Conservation (phyloP, 192 early-diverging fungal species). For the Coemansia sp. region DNA sequence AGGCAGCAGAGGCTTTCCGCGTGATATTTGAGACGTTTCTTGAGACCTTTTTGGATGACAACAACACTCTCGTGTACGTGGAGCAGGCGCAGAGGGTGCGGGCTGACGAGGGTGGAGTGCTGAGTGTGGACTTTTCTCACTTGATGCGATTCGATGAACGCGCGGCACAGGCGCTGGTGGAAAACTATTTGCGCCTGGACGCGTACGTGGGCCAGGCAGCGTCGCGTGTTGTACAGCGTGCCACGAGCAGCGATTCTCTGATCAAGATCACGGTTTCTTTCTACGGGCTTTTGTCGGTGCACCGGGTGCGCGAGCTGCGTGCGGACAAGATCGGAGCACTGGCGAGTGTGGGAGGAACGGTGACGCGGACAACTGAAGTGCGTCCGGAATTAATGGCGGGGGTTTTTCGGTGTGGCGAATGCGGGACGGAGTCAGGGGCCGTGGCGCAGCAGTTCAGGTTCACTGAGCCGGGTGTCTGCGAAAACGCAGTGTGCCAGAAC, state of each 20-base stretch:
- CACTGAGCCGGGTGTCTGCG: conserved; percentile 88
- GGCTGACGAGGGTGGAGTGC: conserved; percentile 58
- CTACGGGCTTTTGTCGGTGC: conserved; percentile 58
- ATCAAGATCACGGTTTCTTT: conserved; percentile 57
- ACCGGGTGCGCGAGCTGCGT: conserved; percentile 79
- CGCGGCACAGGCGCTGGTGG: conserved; percentile 60
- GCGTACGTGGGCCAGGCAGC: conserved; percentile 84
- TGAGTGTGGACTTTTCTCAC: conserved; percentile 76
- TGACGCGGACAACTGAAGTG: conserved; percentile 95
- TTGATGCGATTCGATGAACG: conserved; percentile 56
- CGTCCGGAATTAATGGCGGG: conserved; percentile 91
- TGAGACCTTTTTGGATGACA: conserved; percentile 48
- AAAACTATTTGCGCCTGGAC: conserved; percentile 79
- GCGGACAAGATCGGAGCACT: conserved; percentile 82
- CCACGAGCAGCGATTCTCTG: background rate
- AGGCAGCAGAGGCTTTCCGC: conserved; percentile 64
- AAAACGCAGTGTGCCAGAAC: conserved; percentile 79
- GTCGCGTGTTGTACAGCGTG: conserved; percentile 65
- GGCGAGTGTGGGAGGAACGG: conserved; percentile 81
- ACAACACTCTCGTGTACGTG: conserved; percentile 58
- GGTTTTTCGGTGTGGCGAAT: conserved; percentile 86
- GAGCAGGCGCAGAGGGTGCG: conserved; percentile 63
- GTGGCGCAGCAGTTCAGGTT: conserved; percentile 97
- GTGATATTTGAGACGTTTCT: conserved; percentile 71
- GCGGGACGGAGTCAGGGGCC: conserved; percentile 70